A percentile compares a stretch with the other conserved stretches of the same genome.
These are phyloP conservation scores for Strombidium stylifer DNA, from an alignment of 73 alveolate genomes.

Conservation along the genomic window DNA sequence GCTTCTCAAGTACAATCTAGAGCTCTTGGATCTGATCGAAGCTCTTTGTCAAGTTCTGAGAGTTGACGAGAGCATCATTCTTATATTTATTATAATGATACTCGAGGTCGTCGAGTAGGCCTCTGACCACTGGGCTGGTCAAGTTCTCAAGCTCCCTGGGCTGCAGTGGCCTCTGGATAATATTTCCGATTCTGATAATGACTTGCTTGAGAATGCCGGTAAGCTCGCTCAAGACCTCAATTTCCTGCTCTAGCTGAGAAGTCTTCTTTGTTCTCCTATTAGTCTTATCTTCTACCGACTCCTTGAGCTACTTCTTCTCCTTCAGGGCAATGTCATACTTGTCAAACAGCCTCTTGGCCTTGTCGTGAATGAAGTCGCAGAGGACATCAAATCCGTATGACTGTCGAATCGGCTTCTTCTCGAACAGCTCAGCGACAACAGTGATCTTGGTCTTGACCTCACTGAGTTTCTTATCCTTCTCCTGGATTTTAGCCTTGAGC, in stretches of 20 bases:
- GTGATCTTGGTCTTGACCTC: conserved; percentile 32
- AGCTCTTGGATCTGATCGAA: no score
- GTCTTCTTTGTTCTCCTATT: neutral
- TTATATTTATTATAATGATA: no score
- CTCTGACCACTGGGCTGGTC: no score
- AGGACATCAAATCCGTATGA: conserved; percentile 39
- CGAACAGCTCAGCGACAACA: conserved; percentile 41
- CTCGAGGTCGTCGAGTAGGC: no score
- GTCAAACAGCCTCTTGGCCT: conserved; percentile 34
- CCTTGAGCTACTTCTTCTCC: conserved; percentile 3
- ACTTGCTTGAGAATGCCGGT: conserved; percentile 2
- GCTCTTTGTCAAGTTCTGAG: no score
- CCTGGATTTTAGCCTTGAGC: conserved; percentile 21
- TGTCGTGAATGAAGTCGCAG: conserved; percentile 35
- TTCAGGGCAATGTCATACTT: conserved; percentile 22
- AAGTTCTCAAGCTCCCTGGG: no score
- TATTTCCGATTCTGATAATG: conserved; percentile 2
- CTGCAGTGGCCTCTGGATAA: neutral
- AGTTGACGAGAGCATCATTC: no score
- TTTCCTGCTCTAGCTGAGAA: conserved; percentile 12
- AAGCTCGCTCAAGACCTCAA: conserved; percentile 5
- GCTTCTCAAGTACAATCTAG: no score
- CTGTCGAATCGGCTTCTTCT: conserved; percentile 28
- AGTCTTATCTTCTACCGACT: neutral
- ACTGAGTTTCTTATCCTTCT: conserved; percentile 9